Percentiles rank a stretch among this genome's conserved stretches.
phyloP scores from a whole-genome alignment of 2,329 filamentous ascomycete species.

The Aspergillus puulaauensis region DNA sequence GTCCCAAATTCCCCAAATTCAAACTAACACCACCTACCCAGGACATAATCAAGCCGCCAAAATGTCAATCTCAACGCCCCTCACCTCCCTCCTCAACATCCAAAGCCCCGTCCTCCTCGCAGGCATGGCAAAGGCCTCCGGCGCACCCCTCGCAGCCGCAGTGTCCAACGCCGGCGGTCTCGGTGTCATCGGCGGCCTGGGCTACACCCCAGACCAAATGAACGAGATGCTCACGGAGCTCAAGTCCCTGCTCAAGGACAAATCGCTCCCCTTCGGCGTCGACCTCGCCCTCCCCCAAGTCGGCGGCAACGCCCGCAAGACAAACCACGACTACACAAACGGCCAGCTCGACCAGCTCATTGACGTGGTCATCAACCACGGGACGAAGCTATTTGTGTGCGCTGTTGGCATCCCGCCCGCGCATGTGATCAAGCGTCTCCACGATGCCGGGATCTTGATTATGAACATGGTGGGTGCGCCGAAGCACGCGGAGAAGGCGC shows the following conservation, averaged over 20 bases:
- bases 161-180: constrained; percentile 87
- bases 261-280: constrained; percentile 79
- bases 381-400: constrained; percentile 80
- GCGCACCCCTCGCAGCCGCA: constrained; percentile 75
- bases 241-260: constrained; percentile 68
- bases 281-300: constrained; percentile 90
- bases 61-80: constrained; percentile 68
- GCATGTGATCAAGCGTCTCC: constrained; percentile 71
- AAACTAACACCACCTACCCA: neutral
- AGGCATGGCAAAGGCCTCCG: constrained; percentile 87
- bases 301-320: constrained; percentile 78
- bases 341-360: constrained; percentile 86
- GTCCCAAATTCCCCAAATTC: neutral
- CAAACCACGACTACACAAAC: constrained; percentile 93
- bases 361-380: constrained; percentile 78
- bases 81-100: constrained; percentile 77
- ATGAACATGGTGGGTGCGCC: constrained; percentile 99
- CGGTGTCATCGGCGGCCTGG: constrained; percentile 61
- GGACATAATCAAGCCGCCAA: constrained; percentile 3
- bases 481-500: constrained; percentile 84
- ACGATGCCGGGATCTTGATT: constrained; percentile 75
- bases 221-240: constrained; percentile 80
- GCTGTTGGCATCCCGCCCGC: constrained; percentile 84
- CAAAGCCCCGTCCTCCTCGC: constrained; percentile 87
- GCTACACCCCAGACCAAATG: constrained; percentile 73